These are phyloP conservation scores for Nymphaea colorata DNA, from an alignment of 164 flowering plant genomes.

Conservation along the genomic window DNA sequence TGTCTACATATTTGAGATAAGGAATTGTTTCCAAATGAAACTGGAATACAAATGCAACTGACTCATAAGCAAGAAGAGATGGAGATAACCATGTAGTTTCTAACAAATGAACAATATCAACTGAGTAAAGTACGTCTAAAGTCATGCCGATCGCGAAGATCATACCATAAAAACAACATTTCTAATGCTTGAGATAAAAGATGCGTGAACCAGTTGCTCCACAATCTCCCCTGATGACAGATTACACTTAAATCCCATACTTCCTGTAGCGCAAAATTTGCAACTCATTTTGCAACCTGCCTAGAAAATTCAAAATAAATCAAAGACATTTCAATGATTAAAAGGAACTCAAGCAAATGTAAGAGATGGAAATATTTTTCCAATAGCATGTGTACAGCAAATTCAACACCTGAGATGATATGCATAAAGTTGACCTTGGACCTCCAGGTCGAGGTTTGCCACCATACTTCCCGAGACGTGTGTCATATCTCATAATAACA, in stretches of 20 bases:
- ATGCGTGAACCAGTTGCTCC: conserved; percentile 92
- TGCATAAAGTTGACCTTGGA: conserved; percentile 71
- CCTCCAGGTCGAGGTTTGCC: conserved; percentile 95
- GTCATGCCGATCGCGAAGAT: not conserved
- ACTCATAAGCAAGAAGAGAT: too few relatives aligned
- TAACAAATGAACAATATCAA: too few relatives aligned
- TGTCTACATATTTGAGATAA: too few relatives aligned
- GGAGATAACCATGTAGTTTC: too few relatives aligned
- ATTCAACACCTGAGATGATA: conserved; percentile 82
- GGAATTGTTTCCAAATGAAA: too few relatives aligned
- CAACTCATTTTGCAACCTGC: conserved; percentile 99
- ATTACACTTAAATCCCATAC: conserved; percentile 89
- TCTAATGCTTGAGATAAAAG: conserved; percentile 58
- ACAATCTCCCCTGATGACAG: conserved; percentile 86
- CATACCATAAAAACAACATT: conserved; percentile 94
- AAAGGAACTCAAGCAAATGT: too few relatives aligned
- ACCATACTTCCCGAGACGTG: conserved; percentile 61
- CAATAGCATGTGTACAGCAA: not conserved
- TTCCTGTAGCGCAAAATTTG: conserved; percentile 96
- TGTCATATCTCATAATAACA: conserved; percentile 91
- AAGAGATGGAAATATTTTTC: not conserved
- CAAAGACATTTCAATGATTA: not conserved
- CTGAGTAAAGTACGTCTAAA: too few relatives aligned
- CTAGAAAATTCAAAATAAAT: conserved; percentile 17
- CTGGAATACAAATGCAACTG: too few relatives aligned